Evolutionary conservation across 192 early-diverging fungal species (phyloP).

Genomic region (Glomus cerebriforme): DNA sequence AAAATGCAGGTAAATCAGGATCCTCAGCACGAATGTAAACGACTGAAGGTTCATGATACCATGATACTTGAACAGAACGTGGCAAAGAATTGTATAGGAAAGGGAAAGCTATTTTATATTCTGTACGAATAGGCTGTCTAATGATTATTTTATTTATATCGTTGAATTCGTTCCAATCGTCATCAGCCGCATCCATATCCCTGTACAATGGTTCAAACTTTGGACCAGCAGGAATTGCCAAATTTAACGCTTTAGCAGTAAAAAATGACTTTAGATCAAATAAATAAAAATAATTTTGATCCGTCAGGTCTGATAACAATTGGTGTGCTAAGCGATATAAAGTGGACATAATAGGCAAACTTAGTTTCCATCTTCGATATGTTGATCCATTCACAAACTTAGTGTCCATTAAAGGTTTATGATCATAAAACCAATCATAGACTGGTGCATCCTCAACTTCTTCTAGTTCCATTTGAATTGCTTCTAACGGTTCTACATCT

Average conservation of each 20-base stretch:
- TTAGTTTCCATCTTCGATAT: conserved; percentile 88
- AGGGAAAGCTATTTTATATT: conserved; percentile 99
- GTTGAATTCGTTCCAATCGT: conserved; percentile 99
- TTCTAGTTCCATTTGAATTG: conserved; percentile 99
- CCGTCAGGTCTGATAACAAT: conserved; percentile 90
- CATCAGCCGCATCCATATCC: conserved; percentile 95
- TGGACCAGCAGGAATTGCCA: conserved; percentile 97
- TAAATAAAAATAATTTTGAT: conserved; percentile 98
- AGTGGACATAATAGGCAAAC: conserved; percentile 93
- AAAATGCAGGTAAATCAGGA: conserved; percentile 96
- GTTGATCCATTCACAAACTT: conserved; percentile 86
- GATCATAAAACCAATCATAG: conserved; percentile 96
- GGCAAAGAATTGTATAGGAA: conserved; percentile 97
- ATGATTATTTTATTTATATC: conserved; percentile 99
- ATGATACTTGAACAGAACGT: conserved; percentile 85
- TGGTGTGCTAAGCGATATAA: conserved; percentile 90
- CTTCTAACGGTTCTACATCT: conserved; percentile 96
- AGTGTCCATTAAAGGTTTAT: conserved; percentile 78
- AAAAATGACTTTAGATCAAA: conserved; percentile 95
- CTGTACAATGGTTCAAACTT: conserved; percentile 97
- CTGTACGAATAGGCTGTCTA: conserved; percentile 96
- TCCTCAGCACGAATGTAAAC: conserved; percentile 89
- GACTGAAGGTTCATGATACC: conserved; percentile 92
- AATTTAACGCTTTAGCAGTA: conserved; percentile 96
- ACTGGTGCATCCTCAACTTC: conserved; percentile 92